These are phyloP conservation scores for Cornus controversa DNA, from an alignment of 148 eudicot genomes.

Conservation along the genomic window DNA sequence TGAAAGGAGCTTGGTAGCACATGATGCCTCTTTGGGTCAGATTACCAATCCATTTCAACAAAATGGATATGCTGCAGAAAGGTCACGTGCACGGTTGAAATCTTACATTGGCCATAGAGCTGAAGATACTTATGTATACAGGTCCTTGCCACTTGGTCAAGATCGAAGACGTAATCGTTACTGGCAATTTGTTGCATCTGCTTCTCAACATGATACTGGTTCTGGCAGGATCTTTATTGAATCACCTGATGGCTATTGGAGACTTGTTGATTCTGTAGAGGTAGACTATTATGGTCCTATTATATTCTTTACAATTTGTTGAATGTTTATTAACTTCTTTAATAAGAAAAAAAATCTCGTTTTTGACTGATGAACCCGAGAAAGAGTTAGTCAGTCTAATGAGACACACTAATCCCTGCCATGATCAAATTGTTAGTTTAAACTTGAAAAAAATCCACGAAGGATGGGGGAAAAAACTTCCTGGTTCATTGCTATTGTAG, in stretches of 20 bases:
- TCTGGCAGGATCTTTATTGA: slow-evolving; percentile 64
- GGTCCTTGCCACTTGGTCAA: slow-evolving; percentile 61
- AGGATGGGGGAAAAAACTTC: background rate
- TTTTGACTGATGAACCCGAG: background rate
- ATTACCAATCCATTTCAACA: slow-evolving; percentile 29
- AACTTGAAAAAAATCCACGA: too few species aligned
- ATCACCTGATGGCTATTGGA: slow-evolving; percentile 50
- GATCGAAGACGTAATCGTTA: slow-evolving; percentile 62
- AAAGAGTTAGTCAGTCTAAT: background rate
- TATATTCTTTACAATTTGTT: background rate
- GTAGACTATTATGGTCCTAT: slow-evolving; percentile 20
- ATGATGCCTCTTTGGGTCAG: slow-evolving; percentile 27
- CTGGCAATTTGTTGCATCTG: slow-evolving; percentile 59
- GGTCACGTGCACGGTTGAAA: slow-evolving; percentile 50
- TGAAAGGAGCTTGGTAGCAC: slow-evolving; percentile 16
- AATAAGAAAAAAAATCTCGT: too few species aligned
- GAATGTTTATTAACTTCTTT: background rate
- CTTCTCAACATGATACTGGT: slow-evolving; percentile 52
- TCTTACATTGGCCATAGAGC: slow-evolving; percentile 54
- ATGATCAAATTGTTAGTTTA: background rate
- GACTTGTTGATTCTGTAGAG: slow-evolving; percentile 51
- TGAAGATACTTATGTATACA: slow-evolving; percentile 51
- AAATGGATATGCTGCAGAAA: slow-evolving; percentile 42
- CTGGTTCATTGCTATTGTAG: background rate
- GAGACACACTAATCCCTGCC: background rate